Evolutionary conservation across 2,329 filamentous ascomycete genomes (phyloP), one percentile per base, ranked within the genome.

Genomic region (Paecilomyces niveus): DNA sequence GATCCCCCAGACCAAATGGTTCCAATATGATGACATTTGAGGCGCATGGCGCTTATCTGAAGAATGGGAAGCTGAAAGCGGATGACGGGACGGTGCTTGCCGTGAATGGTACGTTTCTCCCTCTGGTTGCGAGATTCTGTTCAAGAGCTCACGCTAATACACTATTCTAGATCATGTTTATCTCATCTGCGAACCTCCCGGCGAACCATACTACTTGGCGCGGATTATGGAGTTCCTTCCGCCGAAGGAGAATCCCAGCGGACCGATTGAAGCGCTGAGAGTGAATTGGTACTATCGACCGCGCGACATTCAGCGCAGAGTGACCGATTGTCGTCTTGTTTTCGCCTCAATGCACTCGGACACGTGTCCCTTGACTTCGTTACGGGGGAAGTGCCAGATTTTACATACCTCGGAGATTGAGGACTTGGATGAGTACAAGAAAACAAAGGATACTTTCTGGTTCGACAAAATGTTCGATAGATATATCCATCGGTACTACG

Each of bases 311-410:
- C 90, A 90, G 65, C 90, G 92, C 66, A 94, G 92, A 77, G 88
- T 90, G 66, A 88, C 89, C 72, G 94, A 99, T 80, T 93, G 90
- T 60, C 89, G 94, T 62, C 82, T 93, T 68, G 86, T 99, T 56
- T 97, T 93, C 76, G 93, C 92, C 62, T 96, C 94, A 31, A 99
- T 99, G 94, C 94, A 99, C 76, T 97, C 94, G 26, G 94, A 99
- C 78, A 89, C 92, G 62, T 96, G 91, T 72, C 94, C 94, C 59
- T 81, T 99, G 68, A 92, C 92, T 55, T 91, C 94, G 53, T 81
- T 99, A 66, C 90, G 94, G 69, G 94, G 94, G 65, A 96, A 95
- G 78, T 97, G 93, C 75, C 85, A 88, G 64, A 94, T 99, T 73
- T 83, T 85, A 73, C 94, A 99, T 79, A 87, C 90, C 66, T 89